Conservation (phyloP, 495 filamentous ascomycete genomes). For the Symbiotaphrina buchneri region DNA sequence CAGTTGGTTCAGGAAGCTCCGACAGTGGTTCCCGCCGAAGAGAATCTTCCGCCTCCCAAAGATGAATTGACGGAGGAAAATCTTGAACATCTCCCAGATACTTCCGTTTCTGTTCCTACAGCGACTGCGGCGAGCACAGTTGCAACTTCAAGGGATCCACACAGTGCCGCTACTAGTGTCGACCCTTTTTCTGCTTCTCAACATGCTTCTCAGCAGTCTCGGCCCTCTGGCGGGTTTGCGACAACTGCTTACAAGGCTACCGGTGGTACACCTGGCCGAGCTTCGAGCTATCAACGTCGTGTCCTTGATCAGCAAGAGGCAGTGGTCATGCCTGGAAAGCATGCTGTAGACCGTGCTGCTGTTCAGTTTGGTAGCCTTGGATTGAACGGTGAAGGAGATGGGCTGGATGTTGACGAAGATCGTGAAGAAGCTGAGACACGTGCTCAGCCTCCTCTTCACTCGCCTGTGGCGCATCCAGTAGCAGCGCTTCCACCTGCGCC, state of each 20-base stretch:
- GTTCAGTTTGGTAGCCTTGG: constrained; percentile 96
- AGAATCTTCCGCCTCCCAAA: constrained; percentile 30
- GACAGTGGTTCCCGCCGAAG: constrained; percentile 5
- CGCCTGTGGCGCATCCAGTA: constrained; percentile 71
- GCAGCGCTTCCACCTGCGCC: constrained; percentile 69
- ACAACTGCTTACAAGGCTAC: constrained; percentile 59
- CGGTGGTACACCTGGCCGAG: constrained; percentile 26
- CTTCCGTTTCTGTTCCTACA: constrained; percentile 46
- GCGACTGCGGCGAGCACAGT: constrained; percentile 81
- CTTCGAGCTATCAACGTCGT: constrained; percentile 56
- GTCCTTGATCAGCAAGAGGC: constrained; percentile 89
- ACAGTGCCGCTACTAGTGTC: constrained; percentile 23
- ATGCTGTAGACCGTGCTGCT: constrained; percentile 78
- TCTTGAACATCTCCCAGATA: constrained; percentile 70
- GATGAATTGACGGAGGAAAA: constrained; percentile 79
- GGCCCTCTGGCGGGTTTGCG: constrained; percentile 42
- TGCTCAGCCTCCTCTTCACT: constrained; percentile 83
- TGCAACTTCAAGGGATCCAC: constrained; percentile 58
- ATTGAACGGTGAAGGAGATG: constrained; percentile 48
- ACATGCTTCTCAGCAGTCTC: constrained; percentile 32
- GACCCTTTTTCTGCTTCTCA: constrained; percentile 28
- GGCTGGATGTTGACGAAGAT: constrained; percentile 77
- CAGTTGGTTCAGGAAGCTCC: constrained; percentile 1
- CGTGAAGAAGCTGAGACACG: constrained; percentile 89
- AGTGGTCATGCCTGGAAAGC: constrained; percentile 97